Evolutionary conservation across 306 rosid genomes (phyloP).

Genomic region (Oxytropis ochrocephala): DNA sequence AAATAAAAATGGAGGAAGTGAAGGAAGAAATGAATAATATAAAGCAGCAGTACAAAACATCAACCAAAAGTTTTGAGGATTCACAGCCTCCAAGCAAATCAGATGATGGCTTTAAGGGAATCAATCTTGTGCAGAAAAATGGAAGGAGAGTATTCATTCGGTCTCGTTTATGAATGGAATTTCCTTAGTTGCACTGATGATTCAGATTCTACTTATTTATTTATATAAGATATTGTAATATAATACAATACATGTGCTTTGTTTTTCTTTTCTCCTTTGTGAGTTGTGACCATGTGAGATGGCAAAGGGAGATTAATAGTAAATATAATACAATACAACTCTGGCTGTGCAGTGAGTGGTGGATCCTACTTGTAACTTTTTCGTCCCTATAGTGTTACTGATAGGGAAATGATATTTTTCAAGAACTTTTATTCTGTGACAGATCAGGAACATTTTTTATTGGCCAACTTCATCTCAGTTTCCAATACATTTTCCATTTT

Average conservation of each 20-base stretch:
- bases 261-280: background rate
- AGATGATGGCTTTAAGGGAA: constrained; percentile 32
- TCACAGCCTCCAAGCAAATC: constrained; percentile 39
- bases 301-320: background rate
- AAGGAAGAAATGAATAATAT: constrained; percentile 29
- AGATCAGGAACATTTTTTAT: too few relatives aligned
- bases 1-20: constrained; percentile 38
- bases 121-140: constrained; percentile 25
- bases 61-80: constrained; percentile 27
- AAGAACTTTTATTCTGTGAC: too few relatives aligned
- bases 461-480: too few relatives aligned
- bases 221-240: background rate
- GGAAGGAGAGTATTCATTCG: constrained; percentile 60
- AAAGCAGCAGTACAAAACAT: constrained; percentile 34
- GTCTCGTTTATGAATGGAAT: constrained; percentile 47
- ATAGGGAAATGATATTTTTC: background rate
- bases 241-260: background rate
- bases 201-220: constrained; percentile 8
- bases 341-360: too few relatives aligned
- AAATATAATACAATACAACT: too few relatives aligned
- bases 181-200: background rate
- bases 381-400: background rate
- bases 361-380: background rate
- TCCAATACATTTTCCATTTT: too few relatives aligned
- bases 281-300: background rate